Conservation (phyloP, 306 rosid species). For the Myrica gale region DNA sequence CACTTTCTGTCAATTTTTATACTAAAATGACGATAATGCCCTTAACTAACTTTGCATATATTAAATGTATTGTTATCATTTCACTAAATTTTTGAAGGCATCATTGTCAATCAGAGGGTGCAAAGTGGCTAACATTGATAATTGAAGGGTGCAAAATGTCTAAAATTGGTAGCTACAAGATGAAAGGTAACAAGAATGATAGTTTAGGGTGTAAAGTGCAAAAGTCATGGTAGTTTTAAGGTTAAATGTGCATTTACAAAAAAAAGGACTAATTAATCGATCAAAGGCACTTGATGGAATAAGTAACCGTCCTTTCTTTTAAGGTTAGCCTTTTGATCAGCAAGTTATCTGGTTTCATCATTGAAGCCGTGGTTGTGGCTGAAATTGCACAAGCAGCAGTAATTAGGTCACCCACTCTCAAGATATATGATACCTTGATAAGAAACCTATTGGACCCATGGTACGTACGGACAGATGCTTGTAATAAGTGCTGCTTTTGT, state of each 20-base stretch:
- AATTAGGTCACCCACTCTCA: constrained; percentile 28
- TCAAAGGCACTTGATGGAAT: constrained; percentile 3
- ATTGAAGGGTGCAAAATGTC: no score
- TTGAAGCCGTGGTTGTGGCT: constrained; percentile 27
- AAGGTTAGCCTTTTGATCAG: constrained; percentile 19
- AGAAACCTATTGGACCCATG: constrained; percentile 30
- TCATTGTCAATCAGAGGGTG: not conserved
- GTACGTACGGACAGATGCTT: constrained; percentile 28
- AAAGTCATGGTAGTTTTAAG: no score
- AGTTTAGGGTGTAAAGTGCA: no score
- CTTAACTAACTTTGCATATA: no score
- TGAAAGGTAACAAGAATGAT: no score
- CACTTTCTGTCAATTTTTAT: no score
- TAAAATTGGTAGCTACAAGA: no score
- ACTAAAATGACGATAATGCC: no score
- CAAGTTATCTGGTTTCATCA: constrained; percentile 25
- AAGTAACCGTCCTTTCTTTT: not conserved
- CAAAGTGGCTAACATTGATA: no score
- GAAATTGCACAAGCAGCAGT: constrained; percentile 28
- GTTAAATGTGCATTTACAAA: no score
- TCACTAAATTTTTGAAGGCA: constrained; percentile 7
- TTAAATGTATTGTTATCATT: no score
- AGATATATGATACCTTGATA: not conserved
- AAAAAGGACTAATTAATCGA: not conserved
- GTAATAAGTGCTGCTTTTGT: constrained; percentile 19